Evolutionary conservation across 2,329 filamentous ascomycete genomes (phyloP), one percentile per base, ranked within the genome.

Genomic region (Stachybotrys chartarum): DNA sequence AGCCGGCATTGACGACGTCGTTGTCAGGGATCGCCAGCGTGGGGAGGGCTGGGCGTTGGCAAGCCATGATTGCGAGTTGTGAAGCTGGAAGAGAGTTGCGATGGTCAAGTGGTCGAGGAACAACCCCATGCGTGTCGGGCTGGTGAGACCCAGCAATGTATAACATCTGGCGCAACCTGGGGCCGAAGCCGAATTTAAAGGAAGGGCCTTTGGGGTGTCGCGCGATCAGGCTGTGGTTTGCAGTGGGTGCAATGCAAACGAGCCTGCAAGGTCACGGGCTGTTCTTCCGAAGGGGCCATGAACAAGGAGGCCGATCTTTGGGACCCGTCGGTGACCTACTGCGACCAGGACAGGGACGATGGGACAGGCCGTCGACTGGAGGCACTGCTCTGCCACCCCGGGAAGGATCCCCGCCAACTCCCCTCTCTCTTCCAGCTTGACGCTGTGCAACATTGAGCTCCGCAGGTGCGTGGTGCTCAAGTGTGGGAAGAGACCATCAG

Each of bases 1-100:
- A 64, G 45, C 61, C 59, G 50, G 64, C 58, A 18, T 62, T 63
- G 45, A n/a, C 45, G 45, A 17, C 45, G 35, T 42, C 35, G 8
- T 17, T 47, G 47, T 57, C 44, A 12, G 59, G 57, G 18, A 56
- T 51, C 47, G 48, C 52, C 47, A 57, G 49, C 39, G 55, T 52
- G 52, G 39, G 44, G 44, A 55, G 57, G 45, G 58, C 56, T n/a
- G 54, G 44, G 14, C 61, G 56, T 58, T 17, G 31, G n/a, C 16
- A 52, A 32, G 17, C 35, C 50, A 52, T 52, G 30, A n/a, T 51
- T n/a, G 30, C 30, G 49, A 35, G 30, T n/a, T n/a, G 32, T 6
- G 35, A 42, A 42, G 35, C 35, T 42, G 50, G 17, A 10, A 8
- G 35, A 47, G 10, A n/a, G 45, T 47, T 47, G 17, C 16, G 45